Conservation (phyloP, 2,329 filamentous ascomycete species). For the Nemania diffusa region DNA sequence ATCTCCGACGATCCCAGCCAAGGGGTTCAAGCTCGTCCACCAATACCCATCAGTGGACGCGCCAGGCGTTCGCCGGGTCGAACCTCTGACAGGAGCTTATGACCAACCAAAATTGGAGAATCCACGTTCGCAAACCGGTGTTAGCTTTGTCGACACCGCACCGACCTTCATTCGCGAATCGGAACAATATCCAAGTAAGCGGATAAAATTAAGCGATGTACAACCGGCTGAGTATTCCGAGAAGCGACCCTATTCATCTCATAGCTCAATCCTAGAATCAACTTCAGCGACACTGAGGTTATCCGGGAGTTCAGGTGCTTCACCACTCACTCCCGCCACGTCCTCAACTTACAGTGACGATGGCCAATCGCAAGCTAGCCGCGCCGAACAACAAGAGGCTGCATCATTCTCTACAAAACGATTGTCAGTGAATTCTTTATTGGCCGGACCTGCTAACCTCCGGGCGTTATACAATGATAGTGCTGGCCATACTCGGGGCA, state of each 20-base stretch:
- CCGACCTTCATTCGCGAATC: constrained; percentile 38
- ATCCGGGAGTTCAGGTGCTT: constrained; percentile 43
- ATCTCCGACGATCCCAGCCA: constrained; percentile 45
- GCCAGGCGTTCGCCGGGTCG: constrained; percentile 46
- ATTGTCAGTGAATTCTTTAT: constrained; percentile 73
- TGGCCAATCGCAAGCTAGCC: constrained; percentile 44
- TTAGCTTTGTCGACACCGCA: constrained; percentile 39
- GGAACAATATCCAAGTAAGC: constrained; percentile 45
- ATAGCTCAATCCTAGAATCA: constrained; percentile 47
- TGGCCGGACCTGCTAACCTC: constrained; percentile 62
- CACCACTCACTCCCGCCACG: constrained; percentile 55
- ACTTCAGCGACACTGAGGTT: constrained; percentile 43
- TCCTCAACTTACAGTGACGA: constrained; percentile 54
- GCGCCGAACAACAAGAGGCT: constrained; percentile 37
- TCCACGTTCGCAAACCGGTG: constrained; percentile 29
- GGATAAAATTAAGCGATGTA: constrained; percentile 43
- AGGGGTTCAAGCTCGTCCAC: constrained; percentile 52
- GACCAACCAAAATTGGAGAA: constrained; percentile 39
- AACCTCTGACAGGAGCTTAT: constrained; percentile 44
- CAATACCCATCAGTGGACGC: constrained; percentile 47
- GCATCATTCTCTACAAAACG: constrained; percentile 49
- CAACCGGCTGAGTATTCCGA: constrained; percentile 41
- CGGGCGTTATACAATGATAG: constrained; percentile 40
- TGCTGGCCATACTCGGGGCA: constrained; percentile 39
- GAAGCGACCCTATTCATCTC: constrained; percentile 46